Evolutionary conservation across 805 yeast genomes (phyloP).

Genomic region (Saccharomycopsis schoenii): DNA sequence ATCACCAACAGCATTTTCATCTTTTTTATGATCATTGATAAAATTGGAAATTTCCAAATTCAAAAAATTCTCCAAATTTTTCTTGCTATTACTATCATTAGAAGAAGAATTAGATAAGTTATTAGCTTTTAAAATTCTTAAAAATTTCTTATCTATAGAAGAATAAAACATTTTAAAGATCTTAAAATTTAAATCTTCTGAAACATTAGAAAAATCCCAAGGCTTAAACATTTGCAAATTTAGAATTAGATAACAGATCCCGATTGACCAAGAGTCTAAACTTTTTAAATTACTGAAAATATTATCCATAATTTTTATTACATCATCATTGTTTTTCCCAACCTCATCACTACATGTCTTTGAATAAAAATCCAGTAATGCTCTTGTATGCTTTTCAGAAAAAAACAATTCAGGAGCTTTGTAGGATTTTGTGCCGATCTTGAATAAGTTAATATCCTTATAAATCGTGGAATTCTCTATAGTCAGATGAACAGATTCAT

Average conservation of each 20-base stretch:
- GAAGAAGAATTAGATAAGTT: neutral
- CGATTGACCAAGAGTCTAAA: constrained; percentile 16
- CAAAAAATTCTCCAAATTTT: neutral
- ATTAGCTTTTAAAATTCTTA: neutral
- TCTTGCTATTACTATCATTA: too few relatives aligned
- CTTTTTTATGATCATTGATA: neutral
- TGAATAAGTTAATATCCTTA: constrained; percentile 4
- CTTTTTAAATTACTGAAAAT: neutral
- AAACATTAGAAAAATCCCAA: constrained; percentile 15
- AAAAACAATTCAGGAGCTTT: constrained; percentile 17
- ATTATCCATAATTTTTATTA: neutral
- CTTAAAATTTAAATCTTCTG: constrained; percentile 8
- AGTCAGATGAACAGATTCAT: neutral
- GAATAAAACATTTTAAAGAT: constrained; percentile 2
- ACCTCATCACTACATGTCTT: neutral
- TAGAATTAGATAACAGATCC: constrained; percentile 12
- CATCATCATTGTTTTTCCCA: neutral
- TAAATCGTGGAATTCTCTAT: neutral
- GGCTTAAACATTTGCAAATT: constrained; percentile 12
- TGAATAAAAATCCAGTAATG: neutral
- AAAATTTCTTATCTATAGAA: neutral
- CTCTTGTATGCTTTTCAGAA: constrained; percentile 3
- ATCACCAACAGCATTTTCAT: neutral
- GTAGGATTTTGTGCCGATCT: constrained; percentile 16
- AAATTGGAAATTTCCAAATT: neutral